Evolutionary conservation across 73 alveolate species (phyloP).

Genomic region (Paramecium sexaurelia): DNA sequence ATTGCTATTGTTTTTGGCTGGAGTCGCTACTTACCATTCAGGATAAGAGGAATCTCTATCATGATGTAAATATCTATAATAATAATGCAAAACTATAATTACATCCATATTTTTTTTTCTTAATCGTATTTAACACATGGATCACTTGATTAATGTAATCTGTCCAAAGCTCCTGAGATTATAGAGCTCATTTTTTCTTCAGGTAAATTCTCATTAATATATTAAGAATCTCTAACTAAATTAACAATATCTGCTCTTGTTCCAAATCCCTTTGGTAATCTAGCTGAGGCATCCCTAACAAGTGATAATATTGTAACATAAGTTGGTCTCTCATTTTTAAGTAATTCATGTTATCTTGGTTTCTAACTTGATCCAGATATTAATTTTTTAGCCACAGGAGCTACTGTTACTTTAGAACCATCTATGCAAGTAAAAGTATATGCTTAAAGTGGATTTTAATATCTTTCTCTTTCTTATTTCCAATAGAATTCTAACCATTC

Average conservation of each 20-base stretch:
- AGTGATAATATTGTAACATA: constrained; percentile 92
- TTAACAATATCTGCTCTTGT: constrained; percentile 95
- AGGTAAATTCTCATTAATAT: constrained; percentile 82
- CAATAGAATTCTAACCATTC: constrained; percentile 87
- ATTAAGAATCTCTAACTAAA: constrained; percentile 90
- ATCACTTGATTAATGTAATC: constrained; percentile 97
- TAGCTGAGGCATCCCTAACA: constrained; percentile 98
- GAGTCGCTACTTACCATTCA: constrained; percentile 83
- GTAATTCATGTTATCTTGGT: constrained; percentile 96
- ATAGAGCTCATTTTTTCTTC: constrained; percentile 86
- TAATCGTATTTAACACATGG: constrained; percentile 98
- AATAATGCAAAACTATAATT: background rate
- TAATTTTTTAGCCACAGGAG: constrained; percentile 91
- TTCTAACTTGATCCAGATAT: constrained; percentile 76
- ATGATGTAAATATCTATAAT: constrained; percentile 89
- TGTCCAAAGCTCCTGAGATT: constrained; percentile 97
- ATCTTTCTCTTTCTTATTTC: constrained; percentile 92
- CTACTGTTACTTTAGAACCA: constrained; percentile 93
- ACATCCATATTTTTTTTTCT: constrained; percentile 95
- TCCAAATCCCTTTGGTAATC: constrained; percentile 98
- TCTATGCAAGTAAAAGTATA: constrained; percentile 92
- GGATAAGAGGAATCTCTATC: constrained; percentile 90
- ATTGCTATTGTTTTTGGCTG: constrained; percentile 46
- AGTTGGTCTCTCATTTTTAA: constrained; percentile 94
- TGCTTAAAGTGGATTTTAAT: constrained; percentile 92